These are phyloP conservation scores for Hanseniaspora uvarum DNA, from an alignment of 1,139 yeast genomes.

Conservation along the genomic window DNA sequence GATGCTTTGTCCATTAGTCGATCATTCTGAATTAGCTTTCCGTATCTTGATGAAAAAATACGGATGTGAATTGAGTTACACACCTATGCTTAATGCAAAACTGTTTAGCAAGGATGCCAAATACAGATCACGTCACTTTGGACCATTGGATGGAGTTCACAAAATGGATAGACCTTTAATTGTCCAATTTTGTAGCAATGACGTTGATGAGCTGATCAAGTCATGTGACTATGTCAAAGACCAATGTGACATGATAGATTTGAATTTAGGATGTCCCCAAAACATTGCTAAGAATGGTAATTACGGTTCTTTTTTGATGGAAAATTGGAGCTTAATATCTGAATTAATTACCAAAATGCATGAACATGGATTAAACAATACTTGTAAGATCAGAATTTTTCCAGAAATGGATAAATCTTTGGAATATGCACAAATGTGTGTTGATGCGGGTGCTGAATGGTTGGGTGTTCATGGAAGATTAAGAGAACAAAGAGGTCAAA, in stretches of 20 bases:
- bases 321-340: slow-evolving; percentile 82
- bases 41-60: slow-evolving; percentile 72
- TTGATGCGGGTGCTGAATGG: slow-evolving; percentile 90
- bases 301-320: slow-evolving; percentile 93
- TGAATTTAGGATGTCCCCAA: slow-evolving; percentile 95
- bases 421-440: slow-evolving; percentile 81
- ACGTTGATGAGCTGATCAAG: slow-evolving; percentile 67
- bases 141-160: slow-evolving; percentile 58
- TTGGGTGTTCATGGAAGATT: slow-evolving; percentile 92
- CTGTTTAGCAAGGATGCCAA: slow-evolving; percentile 76
- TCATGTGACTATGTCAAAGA: slow-evolving; percentile 77
- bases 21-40: slow-evolving; percentile 95
- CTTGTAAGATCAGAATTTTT: slow-evolving; percentile 88
- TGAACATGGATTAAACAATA: slow-evolving; percentile 27
- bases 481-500: slow-evolving; percentile 94
- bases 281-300: slow-evolving; percentile 92
- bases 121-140: slow-evolving; percentile 69
- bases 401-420: slow-evolving; percentile 77
- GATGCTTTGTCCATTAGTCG: slow-evolving; percentile 98
- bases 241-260: slow-evolving; percentile 88
- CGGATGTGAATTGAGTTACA: slow-evolving; percentile 89
- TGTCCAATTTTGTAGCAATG: slow-evolving; percentile 94
- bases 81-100: slow-evolving; percentile 95
- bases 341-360: slow-evolving; percentile 51
- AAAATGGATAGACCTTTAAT: slow-evolving; percentile 60